Percentiles rank a stretch among this genome's conserved stretches.
Conservation (phyloP, 371 early-diverging fungal genomes). For the Apophysomyces ossiformis region DNA sequence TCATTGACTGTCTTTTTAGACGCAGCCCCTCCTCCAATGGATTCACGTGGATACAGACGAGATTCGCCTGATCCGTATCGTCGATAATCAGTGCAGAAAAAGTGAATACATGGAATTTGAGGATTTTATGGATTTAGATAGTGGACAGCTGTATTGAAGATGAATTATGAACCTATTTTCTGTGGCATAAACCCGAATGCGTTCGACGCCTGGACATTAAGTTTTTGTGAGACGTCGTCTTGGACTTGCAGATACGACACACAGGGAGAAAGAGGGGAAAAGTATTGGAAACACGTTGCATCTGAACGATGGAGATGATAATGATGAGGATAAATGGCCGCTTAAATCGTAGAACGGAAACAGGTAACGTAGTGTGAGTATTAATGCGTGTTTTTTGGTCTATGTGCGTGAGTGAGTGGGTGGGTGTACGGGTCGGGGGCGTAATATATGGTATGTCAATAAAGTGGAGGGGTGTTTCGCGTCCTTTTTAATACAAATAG, state of each 20-base stretch:
- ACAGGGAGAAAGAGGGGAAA: constrained; percentile 12
- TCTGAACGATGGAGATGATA: neutral
- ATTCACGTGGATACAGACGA: constrained; percentile 46
- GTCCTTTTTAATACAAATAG: neutral
- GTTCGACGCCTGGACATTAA: constrained; percentile 12
- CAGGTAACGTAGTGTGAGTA: constrained; percentile 9
- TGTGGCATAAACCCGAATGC: constrained; percentile 12
- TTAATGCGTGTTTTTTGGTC: neutral
- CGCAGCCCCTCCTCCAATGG: constrained; percentile 39
- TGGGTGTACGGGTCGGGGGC: no score
- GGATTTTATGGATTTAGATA: constrained; percentile 11
- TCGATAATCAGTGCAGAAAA: constrained; percentile 31
- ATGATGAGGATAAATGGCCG: constrained; percentile 8
- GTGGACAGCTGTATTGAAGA: constrained; percentile 19
- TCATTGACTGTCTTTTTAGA: constrained; percentile 17
- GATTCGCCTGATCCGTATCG: constrained; percentile 45
- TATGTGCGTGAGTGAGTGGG: neutral
- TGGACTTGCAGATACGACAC: constrained; percentile 7
- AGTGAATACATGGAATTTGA: constrained; percentile 10
- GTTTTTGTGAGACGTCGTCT: constrained; percentile 2
- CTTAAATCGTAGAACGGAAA: constrained; percentile 3
- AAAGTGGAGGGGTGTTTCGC: neutral
- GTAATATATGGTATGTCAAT: no score
- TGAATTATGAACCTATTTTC: constrained; percentile 20
- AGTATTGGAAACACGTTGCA: constrained; percentile 1